phyloP scores from a whole-genome alignment of 2,329 filamentous ascomycete genomes.

The Fusarium sp. region DNA sequence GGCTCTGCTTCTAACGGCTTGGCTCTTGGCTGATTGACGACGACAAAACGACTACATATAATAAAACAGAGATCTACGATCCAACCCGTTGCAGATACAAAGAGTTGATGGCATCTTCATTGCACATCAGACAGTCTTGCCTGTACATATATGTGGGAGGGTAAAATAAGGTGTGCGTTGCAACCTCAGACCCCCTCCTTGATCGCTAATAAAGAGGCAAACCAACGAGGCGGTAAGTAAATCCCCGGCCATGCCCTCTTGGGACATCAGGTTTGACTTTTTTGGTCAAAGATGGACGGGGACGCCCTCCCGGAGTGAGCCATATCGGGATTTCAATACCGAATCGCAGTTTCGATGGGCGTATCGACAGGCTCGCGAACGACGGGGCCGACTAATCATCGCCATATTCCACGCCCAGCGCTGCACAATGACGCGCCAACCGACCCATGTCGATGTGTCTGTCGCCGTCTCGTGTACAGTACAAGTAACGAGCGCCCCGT shows the following conservation, averaged over 20 bases:
- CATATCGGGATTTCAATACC: neutral
- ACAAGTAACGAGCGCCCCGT: slow-evolving; percentile 18
- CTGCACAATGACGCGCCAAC: slow-evolving; percentile 18
- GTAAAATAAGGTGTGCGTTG: slow-evolving; percentile 8
- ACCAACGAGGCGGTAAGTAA: slow-evolving; percentile 3
- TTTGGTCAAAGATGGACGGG: neutral
- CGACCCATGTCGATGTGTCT: slow-evolving; percentile 18
- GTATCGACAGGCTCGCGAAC: too few relatives aligned
- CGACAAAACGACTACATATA: neutral
- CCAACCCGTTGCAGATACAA: neutral
- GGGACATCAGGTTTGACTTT: neutral
- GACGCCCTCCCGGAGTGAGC: neutral
- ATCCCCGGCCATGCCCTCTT: slow-evolving; percentile 3
- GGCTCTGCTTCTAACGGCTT: slow-evolving; percentile 30
- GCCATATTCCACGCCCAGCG: neutral
- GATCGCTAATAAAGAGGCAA: slow-evolving; percentile 6
- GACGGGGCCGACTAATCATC: neutral
- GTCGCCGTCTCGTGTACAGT: slow-evolving; percentile 29
- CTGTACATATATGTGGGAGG: neutral
- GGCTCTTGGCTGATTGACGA: slow-evolving; percentile 12
- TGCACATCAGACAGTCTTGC: neutral
- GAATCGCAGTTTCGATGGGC: neutral
- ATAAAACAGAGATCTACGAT: neutral
- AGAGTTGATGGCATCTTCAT: neutral
- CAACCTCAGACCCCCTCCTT: neutral